These are phyloP conservation scores for Annulohypoxylon truncatum DNA, from an alignment of 2,329 filamentous ascomycete genomes.

Conservation along the genomic window DNA sequence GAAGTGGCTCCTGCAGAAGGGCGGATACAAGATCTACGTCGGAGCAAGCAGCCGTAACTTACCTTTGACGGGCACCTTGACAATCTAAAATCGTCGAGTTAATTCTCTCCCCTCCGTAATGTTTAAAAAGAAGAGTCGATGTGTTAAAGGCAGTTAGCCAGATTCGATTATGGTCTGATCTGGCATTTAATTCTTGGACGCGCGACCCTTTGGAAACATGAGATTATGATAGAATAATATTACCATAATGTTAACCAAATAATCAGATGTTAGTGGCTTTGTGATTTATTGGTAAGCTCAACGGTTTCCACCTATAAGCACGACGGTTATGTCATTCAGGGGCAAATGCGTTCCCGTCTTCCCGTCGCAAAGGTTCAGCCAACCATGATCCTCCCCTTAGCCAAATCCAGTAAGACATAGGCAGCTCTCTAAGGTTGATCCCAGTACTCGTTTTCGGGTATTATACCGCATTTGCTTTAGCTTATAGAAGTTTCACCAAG, in stretches of 20 bases:
- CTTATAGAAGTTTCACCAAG: not conserved
- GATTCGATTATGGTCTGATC: not conserved
- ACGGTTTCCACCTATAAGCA: not conserved
- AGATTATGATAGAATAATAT: not conserved
- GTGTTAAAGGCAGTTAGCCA: not conserved
- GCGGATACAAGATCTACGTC: slow-evolving; percentile 56
- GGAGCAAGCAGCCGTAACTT: slow-evolving; percentile 61
- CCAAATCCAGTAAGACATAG: not conserved
- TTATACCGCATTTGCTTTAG: slow-evolving; percentile 18
- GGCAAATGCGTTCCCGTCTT: not conserved
- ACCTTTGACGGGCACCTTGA: slow-evolving; percentile 52
- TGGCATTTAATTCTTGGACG: not conserved
- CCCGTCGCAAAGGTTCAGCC: not conserved
- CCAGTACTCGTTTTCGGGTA: slow-evolving; percentile 6
- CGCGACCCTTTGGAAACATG: not conserved
- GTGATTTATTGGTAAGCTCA: not conserved
- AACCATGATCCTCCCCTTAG: not conserved
- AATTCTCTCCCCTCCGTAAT: not conserved
- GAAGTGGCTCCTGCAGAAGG: slow-evolving; percentile 68
- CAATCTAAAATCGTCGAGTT: slow-evolving; percentile 31
- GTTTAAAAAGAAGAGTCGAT: not conserved
- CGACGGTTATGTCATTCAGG: not conserved
- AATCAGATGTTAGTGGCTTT: not conserved
- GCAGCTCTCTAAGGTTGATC: not conserved
- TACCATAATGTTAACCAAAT: not conserved